A percentile compares a stretch with the other conserved stretches of the same genome.
These are phyloP conservation scores for Solanum aculeatissimum DNA, from an alignment of 305 asterid genomes.

Conservation along the genomic window DNA sequence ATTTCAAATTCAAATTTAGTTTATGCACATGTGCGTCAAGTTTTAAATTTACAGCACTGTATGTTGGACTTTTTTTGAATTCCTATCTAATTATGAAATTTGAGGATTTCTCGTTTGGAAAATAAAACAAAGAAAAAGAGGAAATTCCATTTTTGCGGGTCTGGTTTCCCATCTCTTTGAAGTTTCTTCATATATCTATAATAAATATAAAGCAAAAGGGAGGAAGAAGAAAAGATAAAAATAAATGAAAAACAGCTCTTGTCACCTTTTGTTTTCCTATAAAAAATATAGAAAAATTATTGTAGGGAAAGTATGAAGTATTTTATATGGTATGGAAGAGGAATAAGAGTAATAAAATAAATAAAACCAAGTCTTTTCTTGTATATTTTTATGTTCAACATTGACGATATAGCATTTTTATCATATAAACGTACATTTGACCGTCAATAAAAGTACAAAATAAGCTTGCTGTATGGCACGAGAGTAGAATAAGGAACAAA, in stretches of 20 bases:
- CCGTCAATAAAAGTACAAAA: not conserved
- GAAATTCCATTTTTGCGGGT: no score
- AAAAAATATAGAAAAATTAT: not conserved
- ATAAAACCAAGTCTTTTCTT: not conserved
- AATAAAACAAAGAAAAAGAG: not conserved
- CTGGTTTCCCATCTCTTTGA: not conserved
- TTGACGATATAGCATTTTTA: not conserved
- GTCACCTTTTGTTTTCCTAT: not conserved
- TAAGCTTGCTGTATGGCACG: not conserved
- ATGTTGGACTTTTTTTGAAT: not conserved
- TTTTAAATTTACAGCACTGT: not conserved
- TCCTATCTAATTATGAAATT: not conserved
- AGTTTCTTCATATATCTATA: not conserved
- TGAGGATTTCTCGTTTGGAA: not conserved
- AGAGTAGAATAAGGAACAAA: not conserved
- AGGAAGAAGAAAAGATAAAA: not conserved
- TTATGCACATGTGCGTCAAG: not conserved
- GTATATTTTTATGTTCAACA: not conserved
- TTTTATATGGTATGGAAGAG: not conserved
- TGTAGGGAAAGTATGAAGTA: not conserved
- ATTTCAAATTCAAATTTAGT: no score
- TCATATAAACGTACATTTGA: not conserved
- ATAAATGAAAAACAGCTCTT: not conserved
- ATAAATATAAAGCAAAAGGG: not conserved
- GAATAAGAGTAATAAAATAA: not conserved